These are phyloP conservation scores for Dothidotthia symphoricarpi DNA, from an alignment of 2,329 filamentous ascomycete species.

Conservation along the genomic window DNA sequence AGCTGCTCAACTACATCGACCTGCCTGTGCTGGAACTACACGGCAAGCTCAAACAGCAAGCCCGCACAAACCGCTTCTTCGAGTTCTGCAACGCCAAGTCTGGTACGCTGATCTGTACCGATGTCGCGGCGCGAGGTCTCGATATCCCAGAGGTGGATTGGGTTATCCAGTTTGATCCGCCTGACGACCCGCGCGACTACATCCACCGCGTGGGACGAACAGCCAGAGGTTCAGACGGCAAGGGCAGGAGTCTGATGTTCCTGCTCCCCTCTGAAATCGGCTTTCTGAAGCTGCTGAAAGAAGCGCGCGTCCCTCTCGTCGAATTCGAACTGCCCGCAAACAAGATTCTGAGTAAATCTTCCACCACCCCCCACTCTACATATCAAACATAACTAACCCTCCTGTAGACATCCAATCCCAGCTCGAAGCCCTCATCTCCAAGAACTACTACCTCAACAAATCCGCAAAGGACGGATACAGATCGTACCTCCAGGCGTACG, in stretches of 20 bases:
- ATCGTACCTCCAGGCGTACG: slow-evolving; percentile 92
- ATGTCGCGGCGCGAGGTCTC: slow-evolving; percentile 90
- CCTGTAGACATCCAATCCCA: slow-evolving; percentile 61
- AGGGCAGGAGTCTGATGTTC: slow-evolving; percentile 89
- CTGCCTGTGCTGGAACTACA: slow-evolving; percentile 82
- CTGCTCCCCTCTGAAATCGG: slow-evolving; percentile 88
- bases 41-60: slow-evolving; percentile 96
- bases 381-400: slow-evolving; percentile 2
- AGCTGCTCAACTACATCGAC: slow-evolving; percentile 96
- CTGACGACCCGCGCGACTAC: slow-evolving; percentile 73
- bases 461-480: slow-evolving; percentile 73
- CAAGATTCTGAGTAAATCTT: slow-evolving; percentile 65
- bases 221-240: slow-evolving; percentile 76
- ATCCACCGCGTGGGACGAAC: slow-evolving; percentile 90
- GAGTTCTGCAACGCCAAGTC: slow-evolving; percentile 85
- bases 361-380: neutral
- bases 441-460: slow-evolving; percentile 98
- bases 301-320: slow-evolving; percentile 86
- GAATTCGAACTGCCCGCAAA: slow-evolving; percentile 93
- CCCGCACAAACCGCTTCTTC: slow-evolving; percentile 98
- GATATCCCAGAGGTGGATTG: slow-evolving; percentile 96
- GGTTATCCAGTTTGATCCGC: slow-evolving; percentile 88
- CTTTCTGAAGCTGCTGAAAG: slow-evolving; percentile 87
- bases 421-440: slow-evolving; percentile 87
- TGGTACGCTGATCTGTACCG: slow-evolving; percentile 91